phyloP scores from a whole-genome alignment of 139 green algal genomes.

The Marvania coccoides region DNA sequence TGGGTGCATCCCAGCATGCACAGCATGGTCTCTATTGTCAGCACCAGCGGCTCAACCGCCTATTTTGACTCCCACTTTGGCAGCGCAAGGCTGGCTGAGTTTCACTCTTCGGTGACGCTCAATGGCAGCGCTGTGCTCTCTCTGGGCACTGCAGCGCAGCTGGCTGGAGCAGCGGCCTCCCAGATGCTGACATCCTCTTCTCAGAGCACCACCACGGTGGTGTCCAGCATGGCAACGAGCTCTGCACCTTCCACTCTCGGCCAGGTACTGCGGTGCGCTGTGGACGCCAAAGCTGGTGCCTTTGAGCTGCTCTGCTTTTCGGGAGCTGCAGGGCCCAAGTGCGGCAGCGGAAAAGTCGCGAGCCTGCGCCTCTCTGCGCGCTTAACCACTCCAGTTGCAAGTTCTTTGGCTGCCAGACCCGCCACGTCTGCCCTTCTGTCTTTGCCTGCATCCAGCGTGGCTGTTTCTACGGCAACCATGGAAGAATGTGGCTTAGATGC shows the following conservation, averaged over 20 bases:
- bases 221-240: background rate
- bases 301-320: background rate
- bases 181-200: background rate
- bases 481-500: no score
- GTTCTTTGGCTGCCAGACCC: no score
- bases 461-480: no score
- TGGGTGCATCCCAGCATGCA: conserved; percentile 31
- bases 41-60: background rate
- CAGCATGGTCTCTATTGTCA: background rate
- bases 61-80: conserved; percentile 3
- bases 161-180: conserved; percentile 1
- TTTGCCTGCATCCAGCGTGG: no score
- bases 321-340: background rate
- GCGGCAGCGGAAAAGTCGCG: background rate
- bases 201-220: background rate
- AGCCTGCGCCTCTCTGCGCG: no score
- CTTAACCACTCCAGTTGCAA: no score
- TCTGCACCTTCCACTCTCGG: background rate
- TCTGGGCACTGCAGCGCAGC: background rate
- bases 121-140: background rate
- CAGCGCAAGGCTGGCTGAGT: background rate
- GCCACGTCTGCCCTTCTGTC: no score
- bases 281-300: background rate
- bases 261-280: background rate
- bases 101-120: background rate